Base-by-base conservation (phyloP, 1,284 basidiomycete genomes). In the Microbotryum violaceum region DNA sequence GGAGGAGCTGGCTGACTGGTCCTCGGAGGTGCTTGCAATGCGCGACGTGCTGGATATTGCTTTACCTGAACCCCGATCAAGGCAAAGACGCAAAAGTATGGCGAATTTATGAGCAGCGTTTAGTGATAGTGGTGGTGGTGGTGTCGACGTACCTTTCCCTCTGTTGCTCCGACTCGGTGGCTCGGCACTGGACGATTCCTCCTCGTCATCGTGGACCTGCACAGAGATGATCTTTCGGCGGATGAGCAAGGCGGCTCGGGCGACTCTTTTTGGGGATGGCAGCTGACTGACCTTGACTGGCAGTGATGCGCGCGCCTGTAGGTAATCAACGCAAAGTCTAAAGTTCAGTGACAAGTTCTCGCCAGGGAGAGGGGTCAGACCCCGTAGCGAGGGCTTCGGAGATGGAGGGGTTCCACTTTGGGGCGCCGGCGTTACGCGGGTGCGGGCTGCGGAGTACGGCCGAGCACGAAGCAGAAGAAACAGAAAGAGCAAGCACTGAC, bases 301-400 rank as follows among this genome's bases (percentile, higher is more conserved):
- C 3, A 57, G 64, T 42, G 63, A 63, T 8, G 66, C 66, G 47
- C 66, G 61, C 23, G 63, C 66, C 66, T 67, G 20, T 4, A 20
- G 20, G 50, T 8, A 23, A 54, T 9, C 37, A 29, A 33, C 33
- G 33, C 27, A n/a, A n/a, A 23, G 12, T 25, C 6, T 29, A 44
- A 29, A 48, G 20, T 33, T 42, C 37, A 42, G 37, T 42, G 37
- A 42, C 37, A 42, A 18, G 37, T 42, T 42, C 37, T 42, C 37
- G 14, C 14, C 4, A 16, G 16, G 12, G 37, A 42, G 37, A 42
- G 16, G 37, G 37, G 37, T 42, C 16, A 18, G 37, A 18, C 6
- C 16, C 16, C 37, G 16, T 3, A 42, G 31, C 9, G 31, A 31
- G 31, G 31, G 37, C 12, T 42, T 42, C 37, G 33, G 9, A 48